Evolutionary conservation across 768 basidiomycete genomes (phyloP).

Genomic region (Hysterangium stoloniferum): DNA sequence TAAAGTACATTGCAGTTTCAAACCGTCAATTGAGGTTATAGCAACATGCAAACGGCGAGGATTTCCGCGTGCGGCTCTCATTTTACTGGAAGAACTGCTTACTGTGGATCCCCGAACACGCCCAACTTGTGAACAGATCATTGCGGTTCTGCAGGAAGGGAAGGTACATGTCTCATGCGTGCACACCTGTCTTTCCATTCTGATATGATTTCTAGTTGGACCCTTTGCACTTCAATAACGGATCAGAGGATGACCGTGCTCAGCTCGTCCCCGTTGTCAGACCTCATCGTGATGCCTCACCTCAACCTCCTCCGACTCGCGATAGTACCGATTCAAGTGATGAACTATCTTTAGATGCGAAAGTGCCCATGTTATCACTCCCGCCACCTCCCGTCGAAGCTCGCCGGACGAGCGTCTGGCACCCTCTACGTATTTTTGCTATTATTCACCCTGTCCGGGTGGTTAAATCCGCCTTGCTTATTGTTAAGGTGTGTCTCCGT

Average conservation of each 20-base stretch:
- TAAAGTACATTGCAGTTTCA: conserved; percentile 37
- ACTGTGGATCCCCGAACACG: conserved; percentile 51
- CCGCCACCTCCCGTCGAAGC: background rate
- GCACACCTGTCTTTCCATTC: background rate
- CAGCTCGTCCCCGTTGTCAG: conserved; percentile 1
- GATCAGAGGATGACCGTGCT: conserved; percentile 4
- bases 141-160: conserved; percentile 60
- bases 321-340: background rate
- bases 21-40: conserved; percentile 41
- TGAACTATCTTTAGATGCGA: background rate
- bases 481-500: conserved; percentile 12
- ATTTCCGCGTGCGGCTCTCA: conserved; percentile 60
- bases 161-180: conserved; percentile 35
- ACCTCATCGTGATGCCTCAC: background rate
- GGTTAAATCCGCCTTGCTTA: conserved; percentile 9
- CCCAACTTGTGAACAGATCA: conserved; percentile 66
- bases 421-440: background rate
- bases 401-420: background rate
- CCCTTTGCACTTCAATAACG: conserved; percentile 3
- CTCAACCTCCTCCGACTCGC: background rate
- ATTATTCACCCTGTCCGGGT: background rate
- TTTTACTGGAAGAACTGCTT: conserved; percentile 66
- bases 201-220: conserved; percentile 1
- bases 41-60: conserved; percentile 61
- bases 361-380: background rate